Evolutionary conservation across 2,329 filamentous ascomycete genomes (phyloP).

Genomic region (Alternaria viburni): DNA sequence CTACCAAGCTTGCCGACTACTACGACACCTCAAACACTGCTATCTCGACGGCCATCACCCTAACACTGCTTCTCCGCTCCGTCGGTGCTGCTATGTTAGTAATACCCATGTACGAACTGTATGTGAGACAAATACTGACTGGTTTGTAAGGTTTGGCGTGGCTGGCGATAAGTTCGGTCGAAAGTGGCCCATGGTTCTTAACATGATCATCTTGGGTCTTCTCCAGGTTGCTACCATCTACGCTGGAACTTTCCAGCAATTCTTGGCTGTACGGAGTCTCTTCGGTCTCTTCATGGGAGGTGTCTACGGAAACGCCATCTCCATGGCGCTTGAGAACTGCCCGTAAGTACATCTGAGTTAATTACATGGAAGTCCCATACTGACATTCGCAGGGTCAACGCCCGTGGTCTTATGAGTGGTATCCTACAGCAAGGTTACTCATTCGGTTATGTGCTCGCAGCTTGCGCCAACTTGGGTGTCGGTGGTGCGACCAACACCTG

Average conservation of each 20-base stretch:
- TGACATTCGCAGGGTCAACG: slow-evolving; percentile 53
- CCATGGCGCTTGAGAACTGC: slow-evolving; percentile 78
- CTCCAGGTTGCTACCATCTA: slow-evolving; percentile 83
- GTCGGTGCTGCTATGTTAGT: slow-evolving; percentile 68
- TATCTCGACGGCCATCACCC: slow-evolving; percentile 75
- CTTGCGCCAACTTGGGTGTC: slow-evolving; percentile 75
- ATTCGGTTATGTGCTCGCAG: slow-evolving; percentile 79
- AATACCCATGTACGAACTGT: background rate
- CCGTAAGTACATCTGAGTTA: slow-evolving; percentile 55
- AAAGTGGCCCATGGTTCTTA: slow-evolving; percentile 83
- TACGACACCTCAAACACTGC: slow-evolving; percentile 68
- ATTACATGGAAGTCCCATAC: slow-evolving; percentile 21
- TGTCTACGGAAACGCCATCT: slow-evolving; percentile 78
- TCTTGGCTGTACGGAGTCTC: slow-evolving; percentile 74
- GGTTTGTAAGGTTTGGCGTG: slow-evolving; percentile 65
- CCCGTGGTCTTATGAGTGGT: slow-evolving; percentile 80
- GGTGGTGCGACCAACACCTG: slow-evolving; percentile 68
- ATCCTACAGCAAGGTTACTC: slow-evolving; percentile 84
- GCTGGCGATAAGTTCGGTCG: slow-evolving; percentile 80
- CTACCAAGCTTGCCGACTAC: slow-evolving; percentile 69
- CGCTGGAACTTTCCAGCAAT: slow-evolving; percentile 72
- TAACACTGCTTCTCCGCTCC: slow-evolving; percentile 76
- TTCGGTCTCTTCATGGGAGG: slow-evolving; percentile 84
- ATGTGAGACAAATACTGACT: background rate
- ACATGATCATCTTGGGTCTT: slow-evolving; percentile 74